phyloP scores from a whole-genome alignment of 2,329 filamentous ascomycete species.

The Colletotrichum sansevieriae region DNA sequence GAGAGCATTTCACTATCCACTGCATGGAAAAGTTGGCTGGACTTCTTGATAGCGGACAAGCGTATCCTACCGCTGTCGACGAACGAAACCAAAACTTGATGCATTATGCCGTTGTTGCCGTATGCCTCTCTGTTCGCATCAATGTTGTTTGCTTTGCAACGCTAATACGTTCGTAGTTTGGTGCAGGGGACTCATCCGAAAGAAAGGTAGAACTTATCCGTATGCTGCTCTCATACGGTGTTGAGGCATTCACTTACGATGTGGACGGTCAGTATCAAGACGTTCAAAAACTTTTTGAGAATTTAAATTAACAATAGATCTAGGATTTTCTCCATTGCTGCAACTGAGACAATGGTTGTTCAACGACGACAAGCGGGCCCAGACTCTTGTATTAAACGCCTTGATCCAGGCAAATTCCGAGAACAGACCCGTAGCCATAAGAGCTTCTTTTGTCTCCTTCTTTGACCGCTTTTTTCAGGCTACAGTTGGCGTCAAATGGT shows the following conservation, averaged over 20 bases:
- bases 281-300: background rate
- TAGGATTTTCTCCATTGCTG: background rate
- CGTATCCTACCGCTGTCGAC: background rate
- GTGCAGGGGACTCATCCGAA: no score
- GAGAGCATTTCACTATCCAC: background rate
- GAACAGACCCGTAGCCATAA: background rate
- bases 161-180: no score
- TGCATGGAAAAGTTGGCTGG: background rate
- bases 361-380: fast-evolving
- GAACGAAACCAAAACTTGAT: background rate
- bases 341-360: fast-evolving
- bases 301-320: background rate
- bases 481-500: background rate
- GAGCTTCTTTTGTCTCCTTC: no score
- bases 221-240: background rate
- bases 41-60: background rate
- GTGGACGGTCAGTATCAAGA: background rate
- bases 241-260: background rate
- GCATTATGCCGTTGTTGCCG: background rate
- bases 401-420: background rate
- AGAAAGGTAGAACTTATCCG: background rate
- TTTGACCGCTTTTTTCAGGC: no score
- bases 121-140: background rate
- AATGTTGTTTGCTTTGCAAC: no score
- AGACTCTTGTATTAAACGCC: background rate